Base-by-base conservation (phyloP, 2,329 filamentous ascomycete species). In the Bipolaris oryzae region DNA sequence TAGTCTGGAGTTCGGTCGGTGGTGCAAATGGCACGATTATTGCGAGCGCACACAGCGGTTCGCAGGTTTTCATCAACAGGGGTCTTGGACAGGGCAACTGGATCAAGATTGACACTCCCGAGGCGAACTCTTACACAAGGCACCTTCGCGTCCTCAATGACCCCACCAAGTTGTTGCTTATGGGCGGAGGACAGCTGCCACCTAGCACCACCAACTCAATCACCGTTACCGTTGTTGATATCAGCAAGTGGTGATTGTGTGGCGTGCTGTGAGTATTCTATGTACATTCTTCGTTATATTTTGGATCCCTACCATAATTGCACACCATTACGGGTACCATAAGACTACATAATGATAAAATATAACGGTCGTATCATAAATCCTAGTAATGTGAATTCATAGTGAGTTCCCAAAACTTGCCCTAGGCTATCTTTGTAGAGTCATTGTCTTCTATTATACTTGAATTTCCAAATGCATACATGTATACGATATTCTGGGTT, bases 11-110 rank as follows among this genome's bases (percentile, higher is more conserved):
- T 5, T 72, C 79, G 0, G 77, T 77, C 16, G 74, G 75, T 3
- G 82, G 82, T 11, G 77, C 77, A 18, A 74, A 79, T 50, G 83
- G 82, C 1, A 84, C 81, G 1, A 78, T 85, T 48, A 79, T 83
- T 10, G 81, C 81, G 9, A 77, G 71, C 33, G 76, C 72, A 13
- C 77, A 78, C 9, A 77, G 72, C 5, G 61, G 73, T 16, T 62
- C 71, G 6, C 73, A 80, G 28, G 69, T 84, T 7, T 84, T 79
- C 62, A 67, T 83, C 37, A 84, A 84, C 63, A 74, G 75, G 54
- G 72, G 72, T 9, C 70, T 82, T 16, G 81, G 79, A 6, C 69
- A 76, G 25, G 78, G 77, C 3, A 53, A 58, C 5, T 84, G 82
- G 82, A 76, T 71, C 33, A 80, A 78, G 65, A 70, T 82, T 3